These are phyloP conservation scores for Alternaria panax DNA, from an alignment of 2,329 filamentous ascomycete species.

Conservation along the genomic window DNA sequence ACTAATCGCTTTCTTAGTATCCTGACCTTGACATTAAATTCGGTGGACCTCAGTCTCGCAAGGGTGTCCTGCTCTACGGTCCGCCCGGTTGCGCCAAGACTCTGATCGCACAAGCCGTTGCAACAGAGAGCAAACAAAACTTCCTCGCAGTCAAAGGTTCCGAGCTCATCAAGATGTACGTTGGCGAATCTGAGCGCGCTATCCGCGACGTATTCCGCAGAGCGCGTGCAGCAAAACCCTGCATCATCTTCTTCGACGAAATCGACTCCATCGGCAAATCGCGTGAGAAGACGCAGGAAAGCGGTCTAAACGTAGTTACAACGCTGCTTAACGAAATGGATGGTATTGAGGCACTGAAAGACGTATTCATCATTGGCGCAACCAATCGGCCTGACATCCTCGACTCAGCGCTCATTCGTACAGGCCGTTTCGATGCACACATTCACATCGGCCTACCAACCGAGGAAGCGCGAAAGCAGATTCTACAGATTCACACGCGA, in stretches of 20 bases:
- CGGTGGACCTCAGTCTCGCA: slow-evolving; percentile 61
- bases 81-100: slow-evolving; percentile 96
- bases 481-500: slow-evolving; percentile 72
- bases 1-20: slow-evolving; percentile 30
- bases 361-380: slow-evolving; percentile 86
- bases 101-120: slow-evolving; percentile 86
- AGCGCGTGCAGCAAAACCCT: slow-evolving; percentile 83
- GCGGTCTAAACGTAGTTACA: slow-evolving; percentile 82
- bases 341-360: slow-evolving; percentile 83
- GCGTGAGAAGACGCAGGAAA: slow-evolving; percentile 58
- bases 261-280: slow-evolving; percentile 82
- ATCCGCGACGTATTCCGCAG: slow-evolving; percentile 86
- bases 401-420: slow-evolving; percentile 83
- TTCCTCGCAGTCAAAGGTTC: slow-evolving; percentile 95
- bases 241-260: slow-evolving; percentile 97
- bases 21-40: slow-evolving; percentile 47
- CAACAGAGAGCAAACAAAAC: slow-evolving; percentile 88
- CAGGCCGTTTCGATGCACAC: slow-evolving; percentile 83
- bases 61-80: slow-evolving; percentile 87
- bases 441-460: slow-evolving; percentile 88
- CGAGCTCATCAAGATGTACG: slow-evolving; percentile 95
- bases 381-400: slow-evolving; percentile 90
- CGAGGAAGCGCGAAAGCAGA: slow-evolving; percentile 73
- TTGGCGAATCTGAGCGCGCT: slow-evolving; percentile 89
- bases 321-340: slow-evolving; percentile 95